A percentile compares a stretch with the other conserved stretches of the same genome.
phyloP scores from a whole-genome alignment of 768 basidiomycete species.

The Podaxis rugospora region DNA sequence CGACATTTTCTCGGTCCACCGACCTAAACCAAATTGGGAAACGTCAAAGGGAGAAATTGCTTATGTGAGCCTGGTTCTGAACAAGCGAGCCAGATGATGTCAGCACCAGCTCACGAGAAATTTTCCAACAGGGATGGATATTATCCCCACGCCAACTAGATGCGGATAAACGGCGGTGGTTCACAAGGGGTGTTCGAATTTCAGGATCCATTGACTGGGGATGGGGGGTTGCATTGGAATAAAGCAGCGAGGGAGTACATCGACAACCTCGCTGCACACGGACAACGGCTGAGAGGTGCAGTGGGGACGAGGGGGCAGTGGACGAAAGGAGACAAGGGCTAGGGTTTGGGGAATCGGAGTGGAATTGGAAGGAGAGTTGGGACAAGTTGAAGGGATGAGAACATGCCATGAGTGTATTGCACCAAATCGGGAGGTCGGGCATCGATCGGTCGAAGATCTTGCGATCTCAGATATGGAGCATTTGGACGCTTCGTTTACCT shows the following conservation, averaged over 20 bases:
- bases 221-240: not conserved
- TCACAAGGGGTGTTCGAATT: not conserved
- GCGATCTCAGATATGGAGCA: conserved; percentile 1
- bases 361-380: not conserved
- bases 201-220: not conserved
- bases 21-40: conserved; percentile 4
- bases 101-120: conserved; percentile 8
- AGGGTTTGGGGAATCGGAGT: not conserved
- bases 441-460: conserved; percentile 2
- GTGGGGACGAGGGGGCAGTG: not conserved
- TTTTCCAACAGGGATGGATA: conserved; percentile 1
- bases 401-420: not conserved
- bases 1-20: not conserved
- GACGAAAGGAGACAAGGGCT: not conserved
- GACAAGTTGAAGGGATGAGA: not conserved
- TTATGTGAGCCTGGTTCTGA: conserved; percentile 2
- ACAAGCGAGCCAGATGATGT: not conserved
- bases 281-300: not conserved
- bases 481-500: not conserved
- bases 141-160: conserved; percentile 3
- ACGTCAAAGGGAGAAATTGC: not conserved
- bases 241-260: not conserved
- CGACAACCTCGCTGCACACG: too few species aligned
- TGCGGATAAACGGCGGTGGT: conserved; percentile 10
- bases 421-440: not conserved